Evolutionary conservation across 108 stramenopile species (phyloP).

Genomic region (Mediolabrus comicus): DNA sequence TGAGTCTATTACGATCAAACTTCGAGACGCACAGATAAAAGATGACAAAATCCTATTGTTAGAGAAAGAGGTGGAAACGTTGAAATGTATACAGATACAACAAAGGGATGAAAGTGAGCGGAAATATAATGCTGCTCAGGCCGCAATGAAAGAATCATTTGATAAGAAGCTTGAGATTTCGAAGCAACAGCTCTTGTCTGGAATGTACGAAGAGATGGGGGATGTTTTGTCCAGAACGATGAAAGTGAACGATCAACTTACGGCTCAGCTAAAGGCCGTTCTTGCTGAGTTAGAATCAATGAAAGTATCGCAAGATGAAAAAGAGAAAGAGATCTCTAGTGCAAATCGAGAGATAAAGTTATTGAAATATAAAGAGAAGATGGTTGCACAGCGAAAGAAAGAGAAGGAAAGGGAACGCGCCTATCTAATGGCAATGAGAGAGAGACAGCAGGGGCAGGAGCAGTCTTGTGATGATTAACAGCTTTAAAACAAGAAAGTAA

Average conservation of each 20-base stretch:
- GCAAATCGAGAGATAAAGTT: background rate
- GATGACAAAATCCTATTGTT: background rate
- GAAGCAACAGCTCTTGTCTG: background rate
- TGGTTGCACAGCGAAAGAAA: background rate
- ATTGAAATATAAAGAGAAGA: background rate
- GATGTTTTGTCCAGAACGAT: background rate
- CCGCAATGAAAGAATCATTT: background rate
- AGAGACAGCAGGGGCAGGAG: background rate
- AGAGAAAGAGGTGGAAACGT: background rate
- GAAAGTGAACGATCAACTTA: background rate
- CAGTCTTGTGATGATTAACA: background rate
- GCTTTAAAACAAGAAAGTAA: no score
- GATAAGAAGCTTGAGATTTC: background rate
- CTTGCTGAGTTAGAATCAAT: background rate
- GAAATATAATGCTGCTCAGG: background rate
- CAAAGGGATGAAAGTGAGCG: background rate
- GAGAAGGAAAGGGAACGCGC: background rate
- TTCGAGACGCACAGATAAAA: background rate
- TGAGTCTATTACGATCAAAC: background rate
- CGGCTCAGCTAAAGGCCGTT: background rate
- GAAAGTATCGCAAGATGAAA: background rate
- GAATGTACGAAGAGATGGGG: background rate
- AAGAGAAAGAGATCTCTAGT: background rate
- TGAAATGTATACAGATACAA: background rate
- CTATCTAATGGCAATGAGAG: background rate